Base-by-base conservation (phyloP, 129 eudicot genomes). In the Centella asiatica region DNA sequence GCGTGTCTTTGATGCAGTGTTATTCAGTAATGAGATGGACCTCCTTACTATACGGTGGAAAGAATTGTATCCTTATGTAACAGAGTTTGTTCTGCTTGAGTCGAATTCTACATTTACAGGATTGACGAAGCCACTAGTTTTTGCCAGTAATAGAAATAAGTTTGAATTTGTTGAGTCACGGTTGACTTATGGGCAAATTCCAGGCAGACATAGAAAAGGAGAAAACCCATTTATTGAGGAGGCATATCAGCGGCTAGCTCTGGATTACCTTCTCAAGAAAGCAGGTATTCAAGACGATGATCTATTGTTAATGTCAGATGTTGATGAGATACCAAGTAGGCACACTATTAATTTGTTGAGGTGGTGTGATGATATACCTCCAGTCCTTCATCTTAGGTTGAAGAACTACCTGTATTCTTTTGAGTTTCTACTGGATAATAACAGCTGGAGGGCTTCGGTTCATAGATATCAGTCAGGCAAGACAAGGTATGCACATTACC, bases 21-120 rank as follows among this genome's bases (percentile, higher is more conserved):
- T 83, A 60, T 83, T 83, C 76, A 83, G 85, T 69, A 83, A 83
- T 44, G 89, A 83, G 57, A 39, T 83, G 15, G 89, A 83, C 47
- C 65, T 83, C 40, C 89, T 83, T 50, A 83, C 63, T 7, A 28
- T 83, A 33, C 42, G 89, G 44, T 83, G 89, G 89, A 77, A 79
- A 27, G 89, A 83, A 68, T 72, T 83, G 57, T 67, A 79, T 64
- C 83, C 89, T 32, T 83, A 75, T 31, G 64, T 83, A 15, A 68
- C 77, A 2, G 82, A 78, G 63, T 83, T 83, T 68, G 85, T 83
- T 22, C 75, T 83, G 27, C 89, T 83, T 14, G 89, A 83, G 82
- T 83, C 89, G n/a, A 83, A 83, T 36, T 79, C 89, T 5, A 83
- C 89, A 11, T 83, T 83, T 68, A 69, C 82, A 10, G 89, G 89